Percentiles rank a stretch among this genome's conserved stretches.
Evolutionary conservation across 108 stramenopile species (phyloP).

Genomic region (Cylindrotheca closterium): DNA sequence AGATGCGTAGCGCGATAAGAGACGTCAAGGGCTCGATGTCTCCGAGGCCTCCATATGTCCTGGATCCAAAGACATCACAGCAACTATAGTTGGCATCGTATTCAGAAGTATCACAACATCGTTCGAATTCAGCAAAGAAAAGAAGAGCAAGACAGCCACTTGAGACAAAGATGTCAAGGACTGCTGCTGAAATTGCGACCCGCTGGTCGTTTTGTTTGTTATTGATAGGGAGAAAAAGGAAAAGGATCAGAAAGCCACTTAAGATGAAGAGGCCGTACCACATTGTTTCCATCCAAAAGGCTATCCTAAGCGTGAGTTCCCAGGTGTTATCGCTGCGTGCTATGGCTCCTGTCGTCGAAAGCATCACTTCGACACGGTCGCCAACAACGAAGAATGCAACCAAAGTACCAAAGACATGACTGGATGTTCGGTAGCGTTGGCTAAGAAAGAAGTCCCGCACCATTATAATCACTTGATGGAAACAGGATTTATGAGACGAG

Average conservation of each 20-base stretch:
- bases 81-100: background rate
- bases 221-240: slow-evolving; percentile 18
- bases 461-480: background rate
- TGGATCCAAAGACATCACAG: slow-evolving; percentile 45
- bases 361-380: slow-evolving; percentile 43
- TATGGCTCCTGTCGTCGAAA: slow-evolving; percentile 21
- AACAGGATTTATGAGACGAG: background rate
- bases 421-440: slow-evolving; percentile 26
- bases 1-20: slow-evolving; percentile 58
- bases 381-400: slow-evolving; percentile 55
- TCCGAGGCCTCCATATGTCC: slow-evolving; percentile 72
- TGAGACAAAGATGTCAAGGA: slow-evolving; percentile 52
- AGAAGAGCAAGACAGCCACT: slow-evolving; percentile 52
- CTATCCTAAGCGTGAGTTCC: slow-evolving; percentile 15
- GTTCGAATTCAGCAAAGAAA: slow-evolving; percentile 56
- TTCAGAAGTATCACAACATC: slow-evolving; percentile 53
- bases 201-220: background rate
- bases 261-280: slow-evolving; percentile 46
- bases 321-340: slow-evolving; percentile 25
- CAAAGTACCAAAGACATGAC: slow-evolving; percentile 57
- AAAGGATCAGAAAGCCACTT: slow-evolving; percentile 12
- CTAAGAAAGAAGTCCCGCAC: slow-evolving; percentile 28
- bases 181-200: slow-evolving; percentile 24
- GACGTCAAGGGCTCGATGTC: slow-evolving; percentile 73
- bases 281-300: slow-evolving; percentile 62